phyloP scores from a whole-genome alignment of 225 moss, liverwort and hornwort species.

The Ulota crispa region DNA sequence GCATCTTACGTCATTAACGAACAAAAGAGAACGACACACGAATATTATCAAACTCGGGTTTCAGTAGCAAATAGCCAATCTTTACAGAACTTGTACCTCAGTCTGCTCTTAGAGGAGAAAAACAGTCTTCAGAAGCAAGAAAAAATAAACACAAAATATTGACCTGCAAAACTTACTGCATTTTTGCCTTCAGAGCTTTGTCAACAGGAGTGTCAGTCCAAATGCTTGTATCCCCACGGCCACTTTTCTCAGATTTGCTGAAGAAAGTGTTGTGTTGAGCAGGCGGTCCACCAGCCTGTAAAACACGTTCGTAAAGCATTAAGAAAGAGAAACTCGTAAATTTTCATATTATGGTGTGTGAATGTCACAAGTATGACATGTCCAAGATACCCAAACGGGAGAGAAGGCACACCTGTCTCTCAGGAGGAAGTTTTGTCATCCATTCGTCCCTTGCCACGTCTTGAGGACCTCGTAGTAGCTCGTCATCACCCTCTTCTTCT shows the following conservation, averaged over 20 bases:
- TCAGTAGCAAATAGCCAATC: neutral
- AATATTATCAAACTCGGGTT: constrained; percentile 2
- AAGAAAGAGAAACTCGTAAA: neutral
- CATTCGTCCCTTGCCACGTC: constrained; percentile 82
- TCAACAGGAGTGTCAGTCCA: constrained; percentile 94
- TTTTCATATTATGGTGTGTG: neutral
- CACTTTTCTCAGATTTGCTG: constrained; percentile 89
- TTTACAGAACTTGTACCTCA: neutral
- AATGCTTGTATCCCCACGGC: constrained; percentile 85
- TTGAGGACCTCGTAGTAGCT: constrained; percentile 65
- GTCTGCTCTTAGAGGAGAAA: neutral
- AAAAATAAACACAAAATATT: neutral
- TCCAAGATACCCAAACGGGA: neutral
- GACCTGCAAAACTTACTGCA: constrained; percentile 68
- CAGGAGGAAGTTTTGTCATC: constrained; percentile 98
- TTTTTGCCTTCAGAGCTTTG: constrained; percentile 88
- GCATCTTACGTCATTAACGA: neutral
- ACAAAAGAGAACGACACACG: neutral
- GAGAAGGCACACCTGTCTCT: constrained; percentile 62
- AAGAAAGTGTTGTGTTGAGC: constrained; percentile 83
- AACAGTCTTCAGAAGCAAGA: neutral
- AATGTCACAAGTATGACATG: neutral
- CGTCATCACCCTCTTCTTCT: constrained; percentile 80
- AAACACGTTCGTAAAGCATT: neutral
- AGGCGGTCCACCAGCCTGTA: constrained; percentile 75